Conservation (phyloP, 257 asterid genomes). For the Anisodus acutangulus region DNA sequence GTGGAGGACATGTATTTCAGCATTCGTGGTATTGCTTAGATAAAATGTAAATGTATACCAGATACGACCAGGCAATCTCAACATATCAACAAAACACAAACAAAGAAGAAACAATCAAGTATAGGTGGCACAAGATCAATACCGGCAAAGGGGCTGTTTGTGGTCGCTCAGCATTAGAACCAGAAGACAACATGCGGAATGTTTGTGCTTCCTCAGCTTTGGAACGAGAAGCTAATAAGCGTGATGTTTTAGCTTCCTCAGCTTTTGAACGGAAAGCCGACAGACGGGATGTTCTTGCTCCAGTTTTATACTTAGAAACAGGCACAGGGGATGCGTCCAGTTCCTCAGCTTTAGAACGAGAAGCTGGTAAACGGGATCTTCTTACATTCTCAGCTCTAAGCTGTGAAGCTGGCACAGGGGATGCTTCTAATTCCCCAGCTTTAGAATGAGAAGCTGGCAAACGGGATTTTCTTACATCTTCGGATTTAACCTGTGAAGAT, state of each 20-base stretch:
- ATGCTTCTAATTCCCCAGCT: conserved; percentile 18
- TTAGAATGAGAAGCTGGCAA: conserved; percentile 25
- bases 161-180: conserved; percentile 31
- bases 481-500: conserved; percentile 16
- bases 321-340: conserved; percentile 28
- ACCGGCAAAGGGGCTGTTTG: conserved; percentile 22
- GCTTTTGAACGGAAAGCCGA: conserved; percentile 22
- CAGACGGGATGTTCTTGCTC: conserved; percentile 31
- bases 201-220: conserved; percentile 25
- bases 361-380: conserved; percentile 23
- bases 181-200: background rate
- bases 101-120: conserved; percentile 12
- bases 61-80: conserved; percentile 18
- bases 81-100: background rate
- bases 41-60: background rate
- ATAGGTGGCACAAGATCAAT: conserved; percentile 20
- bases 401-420: conserved; percentile 25
- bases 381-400: conserved; percentile 26
- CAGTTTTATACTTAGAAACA: conserved; percentile 23
- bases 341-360: conserved; percentile 23
- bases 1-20: conserved; percentile 1
- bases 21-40: conserved; percentile 1
- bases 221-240: conserved; percentile 19
- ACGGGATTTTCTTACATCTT: conserved; percentile 9
- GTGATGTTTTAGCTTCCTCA: conserved; percentile 31